Evolutionary conservation across 2,329 filamentous ascomycete species (phyloP).

Genomic region (Ophiostoma angusticollis): DNA sequence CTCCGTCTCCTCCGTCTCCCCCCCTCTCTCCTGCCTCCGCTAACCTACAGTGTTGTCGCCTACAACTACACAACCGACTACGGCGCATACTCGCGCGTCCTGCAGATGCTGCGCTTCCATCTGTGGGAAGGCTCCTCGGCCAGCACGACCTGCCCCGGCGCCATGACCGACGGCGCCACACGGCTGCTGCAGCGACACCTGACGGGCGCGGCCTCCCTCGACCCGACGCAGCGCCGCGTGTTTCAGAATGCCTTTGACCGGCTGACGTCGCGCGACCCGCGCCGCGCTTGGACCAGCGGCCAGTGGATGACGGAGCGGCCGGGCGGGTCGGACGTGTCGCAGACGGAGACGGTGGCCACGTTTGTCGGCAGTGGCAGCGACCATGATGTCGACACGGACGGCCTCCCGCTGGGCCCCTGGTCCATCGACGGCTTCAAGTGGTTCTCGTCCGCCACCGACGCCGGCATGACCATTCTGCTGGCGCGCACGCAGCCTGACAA

Average conservation of each 20-base stretch:
- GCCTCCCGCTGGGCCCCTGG: conserved; percentile 41
- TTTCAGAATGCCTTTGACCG: conserved; percentile 39
- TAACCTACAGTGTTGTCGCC: conserved; percentile 35
- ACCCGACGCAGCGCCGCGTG: conserved; percentile 25
- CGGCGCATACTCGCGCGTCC: conserved; percentile 37
- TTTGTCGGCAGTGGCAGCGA: conserved; percentile 17
- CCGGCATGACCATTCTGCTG: conserved; percentile 50
- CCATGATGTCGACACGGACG: conserved; percentile 16
- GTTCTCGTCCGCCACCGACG: conserved; percentile 56
- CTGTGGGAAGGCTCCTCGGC: conserved; percentile 48
- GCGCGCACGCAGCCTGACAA: conserved; percentile 40
- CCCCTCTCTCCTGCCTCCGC: not conserved
- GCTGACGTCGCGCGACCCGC: conserved; percentile 38
- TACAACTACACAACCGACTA: conserved; percentile 44
- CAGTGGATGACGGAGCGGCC: conserved; percentile 68
- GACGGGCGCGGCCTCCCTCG: conserved; percentile 14
- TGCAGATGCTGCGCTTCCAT: conserved; percentile 47
- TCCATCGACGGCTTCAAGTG: conserved; percentile 57
- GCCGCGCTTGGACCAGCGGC: conserved; percentile 52
- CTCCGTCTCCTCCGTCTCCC: not conserved
- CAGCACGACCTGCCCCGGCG: conserved; percentile 50
- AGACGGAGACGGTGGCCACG: conserved; percentile 50
- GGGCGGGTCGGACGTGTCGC: conserved; percentile 56
- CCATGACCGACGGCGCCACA: conserved; percentile 54
- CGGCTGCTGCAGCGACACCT: conserved; percentile 35